Percentiles rank a stretch among this genome's conserved stretches.
Evolutionary conservation across 352 stramenopile species (phyloP).

Genomic region (Thalassiosira sp.): DNA sequence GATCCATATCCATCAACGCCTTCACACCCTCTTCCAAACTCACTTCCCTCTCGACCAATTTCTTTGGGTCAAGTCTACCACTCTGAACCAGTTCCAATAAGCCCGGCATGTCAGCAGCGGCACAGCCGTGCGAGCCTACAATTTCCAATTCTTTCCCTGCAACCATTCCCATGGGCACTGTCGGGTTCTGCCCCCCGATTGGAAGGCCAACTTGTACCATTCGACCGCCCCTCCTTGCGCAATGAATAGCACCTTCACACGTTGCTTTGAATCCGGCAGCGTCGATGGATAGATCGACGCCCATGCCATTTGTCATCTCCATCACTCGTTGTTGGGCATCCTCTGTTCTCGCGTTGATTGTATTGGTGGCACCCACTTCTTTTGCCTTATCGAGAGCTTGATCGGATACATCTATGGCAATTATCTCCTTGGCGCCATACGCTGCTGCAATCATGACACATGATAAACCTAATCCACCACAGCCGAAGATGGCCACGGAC

Average conservation of each 20-base stretch:
- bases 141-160: constrained; percentile 69
- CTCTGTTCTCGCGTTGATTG: constrained; percentile 34
- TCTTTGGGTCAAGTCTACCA: constrained; percentile 49
- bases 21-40: constrained; percentile 60
- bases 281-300: constrained; percentile 68
- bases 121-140: constrained; percentile 74
- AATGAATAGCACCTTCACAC: constrained; percentile 66
- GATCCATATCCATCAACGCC: constrained; percentile 69
- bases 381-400: constrained; percentile 58
- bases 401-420: constrained; percentile 70
- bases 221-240: constrained; percentile 45
- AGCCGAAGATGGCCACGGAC: constrained; percentile 66
- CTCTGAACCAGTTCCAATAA: constrained; percentile 57
- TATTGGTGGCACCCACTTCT: constrained; percentile 59
- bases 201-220: constrained; percentile 77
- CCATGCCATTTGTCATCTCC: constrained; percentile 46
- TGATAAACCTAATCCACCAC: constrained; percentile 70
- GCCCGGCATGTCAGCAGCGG: constrained; percentile 50
- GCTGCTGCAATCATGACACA: constrained; percentile 69
- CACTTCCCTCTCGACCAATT: constrained; percentile 62
- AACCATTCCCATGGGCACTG: constrained; percentile 64
- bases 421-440: constrained; percentile 50
- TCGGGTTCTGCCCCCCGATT: constrained; percentile 33
- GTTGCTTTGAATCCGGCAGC: constrained; percentile 65
- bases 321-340: constrained; percentile 44